Conservation (phyloP, 257 asterid genomes). For the Solanum chmielewskii region DNA sequence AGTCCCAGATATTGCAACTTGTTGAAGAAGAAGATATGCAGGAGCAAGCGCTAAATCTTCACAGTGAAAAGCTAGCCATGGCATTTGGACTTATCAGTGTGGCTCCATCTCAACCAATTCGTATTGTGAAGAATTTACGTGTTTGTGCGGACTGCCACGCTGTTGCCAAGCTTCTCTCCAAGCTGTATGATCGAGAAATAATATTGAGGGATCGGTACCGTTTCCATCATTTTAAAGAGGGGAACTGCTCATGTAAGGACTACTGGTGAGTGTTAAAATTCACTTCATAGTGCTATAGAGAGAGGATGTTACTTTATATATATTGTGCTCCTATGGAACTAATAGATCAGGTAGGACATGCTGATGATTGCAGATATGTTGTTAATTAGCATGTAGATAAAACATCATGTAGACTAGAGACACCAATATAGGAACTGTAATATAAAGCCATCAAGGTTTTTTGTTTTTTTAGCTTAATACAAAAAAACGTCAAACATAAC, state of each 20-base stretch:
- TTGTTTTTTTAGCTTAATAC: background rate
- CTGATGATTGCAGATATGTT: background rate
- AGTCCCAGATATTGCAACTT: conserved; percentile 47
- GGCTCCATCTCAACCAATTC: conserved; percentile 39
- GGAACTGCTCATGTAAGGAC: conserved; percentile 57
- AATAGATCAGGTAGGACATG: background rate
- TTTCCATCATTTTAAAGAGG: conserved; percentile 67
- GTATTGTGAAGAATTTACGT: conserved; percentile 70
- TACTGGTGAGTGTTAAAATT: conserved; percentile 43
- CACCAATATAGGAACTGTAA: background rate
- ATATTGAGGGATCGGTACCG: conserved; percentile 64
- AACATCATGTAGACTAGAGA: background rate
- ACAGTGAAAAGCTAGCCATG: conserved; percentile 71
- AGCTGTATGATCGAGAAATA: conserved; percentile 53
- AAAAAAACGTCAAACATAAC: background rate
- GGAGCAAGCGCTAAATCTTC: conserved; percentile 53
- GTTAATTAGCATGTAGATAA: background rate
- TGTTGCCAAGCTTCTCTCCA: conserved; percentile 51
- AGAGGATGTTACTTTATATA: background rate
- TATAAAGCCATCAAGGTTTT: background rate
- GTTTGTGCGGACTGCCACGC: conserved; percentile 64
- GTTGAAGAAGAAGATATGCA: conserved; percentile 68
- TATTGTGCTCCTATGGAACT: background rate
- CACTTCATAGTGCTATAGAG: background rate
- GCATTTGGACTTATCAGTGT: conserved; percentile 52